Base-by-base conservation (phyloP, 2,329 filamentous ascomycete species). In the Ophiostoma tasmaniense region DNA sequence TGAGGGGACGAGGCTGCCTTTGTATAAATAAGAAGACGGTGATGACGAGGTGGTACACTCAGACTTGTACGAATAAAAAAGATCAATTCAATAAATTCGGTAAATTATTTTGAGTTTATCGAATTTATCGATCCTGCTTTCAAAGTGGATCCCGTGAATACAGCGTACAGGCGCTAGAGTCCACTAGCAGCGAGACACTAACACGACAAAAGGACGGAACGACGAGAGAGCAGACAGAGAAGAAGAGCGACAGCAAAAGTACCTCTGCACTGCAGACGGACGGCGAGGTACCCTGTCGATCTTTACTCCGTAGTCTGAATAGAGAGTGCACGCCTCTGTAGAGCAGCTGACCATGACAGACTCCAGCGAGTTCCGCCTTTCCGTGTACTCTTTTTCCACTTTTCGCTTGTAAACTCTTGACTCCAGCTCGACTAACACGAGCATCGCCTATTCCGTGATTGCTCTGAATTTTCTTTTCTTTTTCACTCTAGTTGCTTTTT, bases 1-100 rank as follows among this genome's bases (percentile, higher is more conserved):
- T 5, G 25, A 61, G 69, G 20, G 68, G 61, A 39, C 66, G 61
- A 67, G 61, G 66, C 66, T 70, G 68, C 61, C 68, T 67, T 70
- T 70, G 66, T 70, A 67, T 67, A 69, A 52, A 50, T 64, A 64
- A 68, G 55, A 55, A 55, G 50, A 28, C 25, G 50, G 3, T 25
- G 64, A 64, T 30, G 55, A 20, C 28, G 39, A 30, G 30, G 39
- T 28, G 42, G 20, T 45, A 45, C 42, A 20, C 5, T 69, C 37
- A 55, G 10, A 55, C n/a, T 28, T 25, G 25, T 14, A n/a, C n/a
- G n/a, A n/a, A n/a, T n/a, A n/a, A n/a, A 61, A 30, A 17, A 33
- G 13, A 30, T 61, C 20, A 61, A 61, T 17, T 61, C 22, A 11
- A 17, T 61, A 61, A 30, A 61, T 30, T 25, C 10, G 11, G 10